Evolutionary conservation across 306 rosid species (phyloP).

Genomic region (Gastrolobium bilobum): DNA sequence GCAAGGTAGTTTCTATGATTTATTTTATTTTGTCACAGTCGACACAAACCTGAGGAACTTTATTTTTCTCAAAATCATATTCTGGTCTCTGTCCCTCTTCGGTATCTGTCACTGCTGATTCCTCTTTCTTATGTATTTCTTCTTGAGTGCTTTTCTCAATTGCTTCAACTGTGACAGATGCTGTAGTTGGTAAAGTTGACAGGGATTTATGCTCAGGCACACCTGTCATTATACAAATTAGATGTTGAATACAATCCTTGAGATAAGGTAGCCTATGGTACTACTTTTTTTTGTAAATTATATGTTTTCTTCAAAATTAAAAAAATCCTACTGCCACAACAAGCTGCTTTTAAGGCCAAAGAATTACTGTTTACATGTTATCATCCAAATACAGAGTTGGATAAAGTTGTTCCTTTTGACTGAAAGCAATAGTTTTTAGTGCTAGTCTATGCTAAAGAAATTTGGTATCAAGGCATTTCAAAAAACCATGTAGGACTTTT

Average conservation of each 20-base stretch:
- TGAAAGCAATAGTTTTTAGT: neutral
- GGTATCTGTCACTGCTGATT: conserved; percentile 18
- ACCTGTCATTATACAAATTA: neutral
- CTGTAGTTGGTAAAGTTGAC: neutral
- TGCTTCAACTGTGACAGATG: conserved; percentile 14
- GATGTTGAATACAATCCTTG: neutral
- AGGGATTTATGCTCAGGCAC: neutral
- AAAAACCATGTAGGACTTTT: neutral
- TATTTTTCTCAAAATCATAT: neutral
- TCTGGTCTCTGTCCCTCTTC: conserved; percentile 36
- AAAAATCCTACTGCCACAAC: neutral
- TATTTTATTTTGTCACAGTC: too few species aligned
- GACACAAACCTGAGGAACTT: conserved; percentile 21
- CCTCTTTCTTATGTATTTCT: conserved; percentile 34
- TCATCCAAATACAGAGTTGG: neutral
- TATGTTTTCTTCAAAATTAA: neutral
- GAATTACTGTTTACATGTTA: neutral
- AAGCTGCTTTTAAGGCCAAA: neutral
- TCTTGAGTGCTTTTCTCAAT: conserved; percentile 31
- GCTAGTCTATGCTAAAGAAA: neutral
- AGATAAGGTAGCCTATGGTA: neutral
- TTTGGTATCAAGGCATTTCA: neutral
- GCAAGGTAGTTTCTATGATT: too few species aligned
- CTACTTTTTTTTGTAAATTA: neutral
- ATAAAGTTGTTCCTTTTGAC: neutral